Evolutionary conservation across 2,329 filamentous ascomycete species (phyloP), one percentile per base, ranked within the genome.

Genomic region (Xylaria sp.): DNA sequence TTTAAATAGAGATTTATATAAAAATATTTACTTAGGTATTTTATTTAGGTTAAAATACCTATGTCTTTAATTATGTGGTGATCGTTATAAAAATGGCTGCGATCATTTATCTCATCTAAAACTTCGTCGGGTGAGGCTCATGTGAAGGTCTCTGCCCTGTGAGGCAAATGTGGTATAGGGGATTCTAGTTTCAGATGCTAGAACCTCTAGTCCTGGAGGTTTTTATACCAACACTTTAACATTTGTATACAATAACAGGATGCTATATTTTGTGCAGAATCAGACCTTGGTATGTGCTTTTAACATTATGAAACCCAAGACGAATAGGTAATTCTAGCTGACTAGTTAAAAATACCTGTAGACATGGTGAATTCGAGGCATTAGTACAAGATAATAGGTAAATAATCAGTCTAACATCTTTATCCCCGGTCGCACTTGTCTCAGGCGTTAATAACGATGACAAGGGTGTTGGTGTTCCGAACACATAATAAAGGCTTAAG

Each of bases 241-340:
- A n/a, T n/a, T n/a, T n/a, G n/a, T n/a, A n/a, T n/a, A n/a, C n/a
- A n/a, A n/a, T n/a, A n/a, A n/a, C n/a, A n/a, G n/a, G n/a, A n/a
- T n/a, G n/a, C n/a, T n/a, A n/a, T 31, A 80, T 72, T 5, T 80
- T 64, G 19, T 82, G 77, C 3, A 82, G 74, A 1, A 73, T 51
- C 1, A 80, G 35, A 55, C 73, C 69, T 37, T 75, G 70, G 56
- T 71, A 75, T 1, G 33, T 69, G 43, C 70, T 71, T 4, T 68
- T 9, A 3, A 78, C 68, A 2, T 65, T 11, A 0, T 53, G 58
- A 38, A 83, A 81, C 0, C 76, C 74, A 11, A 77, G 68, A 0
- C 76, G 75, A 28, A 82, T 73, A 0, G 75, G 73, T 2, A 79
- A 54, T 28, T 82, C 76, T 0, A 79, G 80, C 11, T 79, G 70